Evolutionary conservation across 2,329 filamentous ascomycete species (phyloP).

Genomic region (Eurotiales sp.): DNA sequence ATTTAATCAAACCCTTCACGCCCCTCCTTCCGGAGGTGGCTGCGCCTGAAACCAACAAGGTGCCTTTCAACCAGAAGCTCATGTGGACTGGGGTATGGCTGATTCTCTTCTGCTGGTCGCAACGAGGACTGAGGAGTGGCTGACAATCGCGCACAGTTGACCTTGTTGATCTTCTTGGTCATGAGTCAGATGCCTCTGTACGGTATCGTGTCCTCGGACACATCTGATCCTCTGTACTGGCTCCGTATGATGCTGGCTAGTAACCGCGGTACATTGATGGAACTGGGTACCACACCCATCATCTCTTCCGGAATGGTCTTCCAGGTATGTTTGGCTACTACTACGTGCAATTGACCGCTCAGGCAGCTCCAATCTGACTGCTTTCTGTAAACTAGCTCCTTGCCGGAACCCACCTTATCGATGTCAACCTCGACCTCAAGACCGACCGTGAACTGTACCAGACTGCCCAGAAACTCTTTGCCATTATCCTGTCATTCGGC

Average conservation of each 20-base stretch:
- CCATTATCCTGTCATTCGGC: conserved; percentile 95
- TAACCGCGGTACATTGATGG: conserved; percentile 96
- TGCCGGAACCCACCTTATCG: conserved; percentile 98
- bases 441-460: conserved; percentile 99
- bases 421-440: conserved; percentile 99
- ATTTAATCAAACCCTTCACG: conserved; percentile 99
- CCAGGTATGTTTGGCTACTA: conserved; percentile 54
- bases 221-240: conserved; percentile 98
- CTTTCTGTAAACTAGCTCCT: conserved; percentile 59
- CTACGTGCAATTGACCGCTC: background rate
- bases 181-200: conserved; percentile 99
- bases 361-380: too few relatives aligned
- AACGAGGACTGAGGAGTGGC: conserved; percentile 16
- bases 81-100: conserved; percentile 76
- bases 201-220: conserved; percentile 98
- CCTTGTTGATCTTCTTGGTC: conserved; percentile 96
- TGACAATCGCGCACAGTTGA: conserved; percentile 53
- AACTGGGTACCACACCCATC: conserved; percentile 95
- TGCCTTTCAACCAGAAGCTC: conserved; percentile 97
- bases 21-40: conserved; percentile 99
- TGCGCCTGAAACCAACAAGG: conserved; percentile 88
- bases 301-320: conserved; percentile 99
- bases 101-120: conserved; percentile 13
- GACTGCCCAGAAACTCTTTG: conserved; percentile 98
- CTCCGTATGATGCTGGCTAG: conserved; percentile 99